Evolutionary conservation across 1,139 yeast genomes (phyloP).

Genomic region (Pneumocystis carinii): DNA sequence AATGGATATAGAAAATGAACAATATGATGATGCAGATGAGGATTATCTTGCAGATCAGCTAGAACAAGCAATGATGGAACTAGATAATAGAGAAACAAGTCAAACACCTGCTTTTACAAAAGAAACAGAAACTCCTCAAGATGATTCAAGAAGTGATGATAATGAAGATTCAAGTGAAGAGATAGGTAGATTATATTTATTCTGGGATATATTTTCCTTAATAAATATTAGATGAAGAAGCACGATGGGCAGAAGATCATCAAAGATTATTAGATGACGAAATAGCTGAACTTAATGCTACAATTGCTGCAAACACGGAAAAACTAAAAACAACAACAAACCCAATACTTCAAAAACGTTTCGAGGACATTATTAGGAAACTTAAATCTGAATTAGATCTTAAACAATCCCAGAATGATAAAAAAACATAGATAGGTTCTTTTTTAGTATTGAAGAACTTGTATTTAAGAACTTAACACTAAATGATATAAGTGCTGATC

Average conservation of each 20-base stretch:
- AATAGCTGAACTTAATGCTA: slow-evolving; percentile 63
- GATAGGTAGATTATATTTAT: slow-evolving; percentile 23
- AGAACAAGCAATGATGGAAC: slow-evolving; percentile 20
- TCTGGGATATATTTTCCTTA: neutral
- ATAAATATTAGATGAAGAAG: slow-evolving; percentile 25
- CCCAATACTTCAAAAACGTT: slow-evolving; percentile 77
- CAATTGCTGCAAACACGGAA: slow-evolving; percentile 58
- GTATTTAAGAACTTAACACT: too few species aligned
- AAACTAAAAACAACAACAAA: slow-evolving; percentile 69
- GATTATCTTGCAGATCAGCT: slow-evolving; percentile 21
- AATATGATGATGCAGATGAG: slow-evolving; percentile 18
- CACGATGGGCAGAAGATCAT: slow-evolving; percentile 41
- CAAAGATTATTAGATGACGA: slow-evolving; percentile 71
- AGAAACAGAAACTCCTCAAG: slow-evolving; percentile 31
- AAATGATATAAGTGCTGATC: too few species aligned
- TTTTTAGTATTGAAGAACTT: too few species aligned
- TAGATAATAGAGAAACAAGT: slow-evolving; percentile 25
- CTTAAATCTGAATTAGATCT: slow-evolving; percentile 70
- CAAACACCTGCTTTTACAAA: slow-evolving; percentile 26
- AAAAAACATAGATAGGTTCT: slow-evolving; percentile 10
- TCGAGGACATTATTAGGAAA: slow-evolving; percentile 64
- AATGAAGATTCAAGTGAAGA: slow-evolving; percentile 35
- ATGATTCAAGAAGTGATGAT: slow-evolving; percentile 38
- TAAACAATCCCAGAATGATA: slow-evolving; percentile 50
- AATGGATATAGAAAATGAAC: slow-evolving; percentile 6